A percentile compares a stretch with the other conserved stretches of the same genome.
Evolutionary conservation across 2,329 filamentous ascomycete species (phyloP).

Genomic region (Pseudocercospora macadamiae): DNA sequence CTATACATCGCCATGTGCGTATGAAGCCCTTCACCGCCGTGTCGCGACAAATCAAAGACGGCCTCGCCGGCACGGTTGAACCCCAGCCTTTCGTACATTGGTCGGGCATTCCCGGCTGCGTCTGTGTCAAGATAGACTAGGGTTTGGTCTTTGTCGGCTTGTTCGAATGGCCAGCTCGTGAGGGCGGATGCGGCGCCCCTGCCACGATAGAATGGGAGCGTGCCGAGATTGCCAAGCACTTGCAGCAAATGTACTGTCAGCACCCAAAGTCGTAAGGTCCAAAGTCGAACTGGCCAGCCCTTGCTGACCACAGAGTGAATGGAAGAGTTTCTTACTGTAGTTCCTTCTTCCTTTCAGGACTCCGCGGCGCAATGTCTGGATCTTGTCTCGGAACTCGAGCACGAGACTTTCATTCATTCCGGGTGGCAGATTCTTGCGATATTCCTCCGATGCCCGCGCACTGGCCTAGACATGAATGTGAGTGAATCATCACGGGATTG

Average conservation of each 20-base stretch:
- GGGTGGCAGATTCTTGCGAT: background rate
- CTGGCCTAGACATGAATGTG: background rate
- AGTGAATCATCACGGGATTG: background rate
- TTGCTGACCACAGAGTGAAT: background rate
- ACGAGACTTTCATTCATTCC: background rate
- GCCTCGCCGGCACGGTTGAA: slow-evolving; percentile 1
- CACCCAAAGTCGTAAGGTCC: background rate
- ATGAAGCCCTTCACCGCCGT: slow-evolving; percentile 18
- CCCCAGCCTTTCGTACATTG: background rate
- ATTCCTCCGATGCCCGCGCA: background rate
- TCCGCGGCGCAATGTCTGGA: background rate
- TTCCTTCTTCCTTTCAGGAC: slow-evolving; percentile 1
- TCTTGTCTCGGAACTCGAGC: background rate
- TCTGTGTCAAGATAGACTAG: slow-evolving; percentile 6
- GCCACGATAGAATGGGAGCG: background rate
- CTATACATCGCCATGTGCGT: slow-evolving; percentile 13
- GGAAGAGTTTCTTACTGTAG: background rate
- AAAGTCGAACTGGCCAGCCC: background rate
- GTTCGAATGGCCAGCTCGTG: background rate
- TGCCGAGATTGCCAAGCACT: slow-evolving; percentile 14
- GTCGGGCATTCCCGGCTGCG: background rate
- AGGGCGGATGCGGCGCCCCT: slow-evolving; percentile 9
- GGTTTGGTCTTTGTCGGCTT: background rate
- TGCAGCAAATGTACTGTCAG: slow-evolving; percentile 4
- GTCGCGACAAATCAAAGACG: slow-evolving; percentile 5